Evolutionary conservation across 495 filamentous ascomycete species (phyloP), one percentile per base, ranked within the genome.

Genomic region (Neurospora discreta): DNA sequence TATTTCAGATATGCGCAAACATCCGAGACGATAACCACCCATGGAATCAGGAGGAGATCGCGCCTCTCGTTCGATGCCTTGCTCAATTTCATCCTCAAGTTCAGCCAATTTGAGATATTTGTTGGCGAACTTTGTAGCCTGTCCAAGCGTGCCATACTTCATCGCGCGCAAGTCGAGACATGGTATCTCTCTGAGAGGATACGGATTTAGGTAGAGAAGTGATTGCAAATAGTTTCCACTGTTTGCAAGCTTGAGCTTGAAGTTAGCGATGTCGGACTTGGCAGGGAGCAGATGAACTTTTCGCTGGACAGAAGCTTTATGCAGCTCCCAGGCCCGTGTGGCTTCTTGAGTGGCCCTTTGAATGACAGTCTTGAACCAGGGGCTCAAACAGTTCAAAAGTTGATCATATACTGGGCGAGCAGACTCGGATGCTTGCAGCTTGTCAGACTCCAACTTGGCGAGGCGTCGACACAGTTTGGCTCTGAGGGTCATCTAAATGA

Each of bases 401-500:
- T 7, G n/a, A 3, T 75, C 74, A 38, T 70, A 42, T 20, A 11
- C 20, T 44, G 15, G 15, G 10, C 10, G 26, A 39, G 4, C 40
- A 13, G 33, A 4, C 43, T n/a, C 40, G 67, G 26, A 38, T 58
- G 26, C 26, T 38, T 41, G 43, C 5, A 68, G 11, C 11, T 65
- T 74, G 33, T 86, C 81, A 16, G 74, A 69, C 42, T 90, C 86
- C 7, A 91, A 52, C 76, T 92, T 91, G 7, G 83, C 86, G 58
- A 91, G 78, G 16, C 89, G 88, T 39, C 89, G 85, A 71, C 85
- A 87, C 10, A 92, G 80, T 72, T 91, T 91, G 16, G 82, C 70
- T 44, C 71, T 85, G 0, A 89, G 79, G 13, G 26, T 65, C 52
- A 65, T 65, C 52, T 65, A 30, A 15, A 65, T 1, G 23, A 82